A percentile compares a stretch with the other conserved stretches of the same genome.
Conservation (phyloP, 2,329 filamentous ascomycete genomes). For the Alternaria burnsii region DNA sequence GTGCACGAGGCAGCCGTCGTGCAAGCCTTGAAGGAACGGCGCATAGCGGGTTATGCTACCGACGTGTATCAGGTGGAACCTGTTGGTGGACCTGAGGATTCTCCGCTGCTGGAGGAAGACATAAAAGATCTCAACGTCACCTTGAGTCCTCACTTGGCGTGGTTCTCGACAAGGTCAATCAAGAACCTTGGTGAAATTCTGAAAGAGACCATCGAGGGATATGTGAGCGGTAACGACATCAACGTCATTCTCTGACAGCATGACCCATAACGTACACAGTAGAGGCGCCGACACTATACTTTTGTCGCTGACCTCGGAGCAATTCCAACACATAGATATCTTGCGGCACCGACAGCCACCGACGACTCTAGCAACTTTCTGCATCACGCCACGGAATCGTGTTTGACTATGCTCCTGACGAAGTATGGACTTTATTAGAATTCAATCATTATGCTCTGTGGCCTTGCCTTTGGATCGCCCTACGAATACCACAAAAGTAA, state of each 20-base stretch:
- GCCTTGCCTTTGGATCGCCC: not conserved
- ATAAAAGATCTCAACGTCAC: slow-evolving; percentile 59
- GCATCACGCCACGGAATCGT: not conserved
- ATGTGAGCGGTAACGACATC: slow-evolving; percentile 50
- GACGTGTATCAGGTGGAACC: slow-evolving; percentile 63
- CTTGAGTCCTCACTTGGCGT: slow-evolving; percentile 63
- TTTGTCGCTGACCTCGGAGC: not conserved
- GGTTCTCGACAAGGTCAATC: slow-evolving; percentile 60
- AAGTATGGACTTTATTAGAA: not conserved
- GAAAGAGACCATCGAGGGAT: slow-evolving; percentile 59
- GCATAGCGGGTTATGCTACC: slow-evolving; percentile 60
- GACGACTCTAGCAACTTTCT: not conserved
- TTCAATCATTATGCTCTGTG: not conserved
- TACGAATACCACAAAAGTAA: not conserved
- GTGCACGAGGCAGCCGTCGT: slow-evolving; percentile 61
- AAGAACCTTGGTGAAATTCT: slow-evolving; percentile 56
- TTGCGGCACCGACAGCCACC: not conserved
- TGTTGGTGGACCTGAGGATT: slow-evolving; percentile 51
- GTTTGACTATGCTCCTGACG: not conserved
- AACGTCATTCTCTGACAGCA: slow-evolving; percentile 46
- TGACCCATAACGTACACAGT: not conserved
- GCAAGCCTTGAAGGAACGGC: slow-evolving; percentile 54
- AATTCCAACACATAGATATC: no score
- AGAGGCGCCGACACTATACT: not conserved
- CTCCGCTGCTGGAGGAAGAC: slow-evolving; percentile 56